These are phyloP conservation scores for Ceratocystis albifundus DNA, from an alignment of 2,329 filamentous ascomycete genomes.

Conservation along the genomic window DNA sequence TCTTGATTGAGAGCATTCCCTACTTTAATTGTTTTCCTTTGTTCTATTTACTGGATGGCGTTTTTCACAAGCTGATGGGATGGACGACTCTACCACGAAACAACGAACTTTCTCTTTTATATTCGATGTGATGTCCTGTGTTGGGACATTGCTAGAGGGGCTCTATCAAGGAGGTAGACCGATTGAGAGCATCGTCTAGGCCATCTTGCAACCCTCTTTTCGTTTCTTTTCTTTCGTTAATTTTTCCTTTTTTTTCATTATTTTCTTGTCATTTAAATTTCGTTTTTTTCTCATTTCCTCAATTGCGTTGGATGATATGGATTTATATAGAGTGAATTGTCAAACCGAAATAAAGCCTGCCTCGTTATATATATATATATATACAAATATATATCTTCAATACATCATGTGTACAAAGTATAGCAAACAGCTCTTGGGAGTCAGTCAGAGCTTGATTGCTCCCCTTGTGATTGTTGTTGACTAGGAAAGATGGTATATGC, in stretches of 20 bases:
- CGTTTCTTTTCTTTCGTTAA: not conserved
- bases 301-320: constrained; percentile 1
- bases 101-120: too few relatives aligned
- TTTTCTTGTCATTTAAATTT: not conserved
- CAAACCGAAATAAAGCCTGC: not conserved
- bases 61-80: not conserved
- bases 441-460: too few relatives aligned
- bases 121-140: too few relatives aligned
- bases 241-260: not conserved
- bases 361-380: not conserved
- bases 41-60: constrained; percentile 4
- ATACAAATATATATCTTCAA: not conserved
- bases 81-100: not conserved
- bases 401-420: too few relatives aligned
- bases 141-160: too few relatives aligned
- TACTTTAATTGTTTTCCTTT: not conserved
- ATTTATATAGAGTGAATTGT: not conserved
- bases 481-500: too few relatives aligned
- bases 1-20: too few relatives aligned
- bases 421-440: too few relatives aligned
- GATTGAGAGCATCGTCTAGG: not conserved
- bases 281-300: constrained; percentile 12
- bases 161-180: too few relatives aligned
- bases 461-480: too few relatives aligned
- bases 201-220: not conserved